Conservation (phyloP, 2,329 filamentous ascomycete species). For the Botrytis squamosa region DNA sequence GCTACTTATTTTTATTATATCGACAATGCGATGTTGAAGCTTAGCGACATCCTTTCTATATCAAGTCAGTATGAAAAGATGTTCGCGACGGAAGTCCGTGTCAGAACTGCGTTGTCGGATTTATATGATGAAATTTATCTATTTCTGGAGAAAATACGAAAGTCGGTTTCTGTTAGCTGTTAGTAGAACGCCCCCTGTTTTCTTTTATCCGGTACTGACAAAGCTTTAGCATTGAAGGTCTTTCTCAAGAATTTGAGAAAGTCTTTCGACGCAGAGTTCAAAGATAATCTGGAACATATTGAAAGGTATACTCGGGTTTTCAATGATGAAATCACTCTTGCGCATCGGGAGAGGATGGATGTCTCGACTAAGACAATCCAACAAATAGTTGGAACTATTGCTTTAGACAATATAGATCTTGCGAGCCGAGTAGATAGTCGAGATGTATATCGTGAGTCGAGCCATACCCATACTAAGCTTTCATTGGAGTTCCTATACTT, state of each 20-base stretch:
- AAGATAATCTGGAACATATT: constrained; percentile 16
- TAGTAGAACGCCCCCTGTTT: not conserved
- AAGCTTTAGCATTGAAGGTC: constrained; percentile 1
- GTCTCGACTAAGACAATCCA: constrained; percentile 11
- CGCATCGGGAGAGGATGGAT: constrained; percentile 14
- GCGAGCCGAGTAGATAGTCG: not conserved
- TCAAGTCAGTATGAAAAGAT: constrained; percentile 18
- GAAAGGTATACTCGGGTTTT: constrained; percentile 19
- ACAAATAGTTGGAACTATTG: constrained; percentile 4
- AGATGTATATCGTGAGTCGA: not conserved
- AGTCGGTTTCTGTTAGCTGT: constrained; percentile 11
- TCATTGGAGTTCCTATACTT: no score
- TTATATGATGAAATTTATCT: constrained; percentile 20
- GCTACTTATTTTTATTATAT: constrained; percentile 16
- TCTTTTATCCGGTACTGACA: not conserved
- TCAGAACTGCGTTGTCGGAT: constrained; percentile 1
- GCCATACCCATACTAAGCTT: no score
- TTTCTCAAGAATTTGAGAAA: constrained; percentile 15
- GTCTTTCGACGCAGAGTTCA: constrained; percentile 16
- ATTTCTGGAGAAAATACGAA: constrained; percentile 14
- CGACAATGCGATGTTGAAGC: constrained; percentile 16
- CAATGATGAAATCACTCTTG: constrained; percentile 20
- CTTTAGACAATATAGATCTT: constrained; percentile 7
- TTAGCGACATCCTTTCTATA: constrained; percentile 14
- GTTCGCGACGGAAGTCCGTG: constrained; percentile 16